Evolutionary conservation across 1,284 basidiomycete species (phyloP), one percentile per base, ranked within the genome.

Genomic region (Melampsora abietis-canadensis): DNA sequence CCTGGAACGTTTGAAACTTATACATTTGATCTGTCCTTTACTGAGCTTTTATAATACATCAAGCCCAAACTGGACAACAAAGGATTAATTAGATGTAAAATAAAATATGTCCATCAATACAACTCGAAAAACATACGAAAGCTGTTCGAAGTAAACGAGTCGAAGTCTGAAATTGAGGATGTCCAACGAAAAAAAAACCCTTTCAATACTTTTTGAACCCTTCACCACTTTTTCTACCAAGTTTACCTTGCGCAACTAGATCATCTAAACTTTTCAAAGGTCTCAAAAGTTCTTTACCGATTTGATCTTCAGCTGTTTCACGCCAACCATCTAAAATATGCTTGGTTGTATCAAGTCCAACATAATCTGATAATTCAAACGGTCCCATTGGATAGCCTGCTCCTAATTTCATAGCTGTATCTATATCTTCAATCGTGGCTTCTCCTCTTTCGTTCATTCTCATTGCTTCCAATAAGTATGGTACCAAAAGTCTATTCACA

Each of bases 351-450:
- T 85, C 85, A 62, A 86, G 81, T 51, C 85, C 85, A 59, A 86
- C 84, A 72, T 85, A 84, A 80, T 87, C 86, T 37, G 85, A 83
- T 10, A 87, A 82, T 80, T 86, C 85, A 78, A 87, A 84, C 31
- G 86, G 86, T 44, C 85, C 82, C 79, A 84, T 81, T 7, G 81
- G 80, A 59, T 78, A 78, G 80, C 86, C 86, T 17, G 86, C 86
- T 37, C 86, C 86, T 31, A 87, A 83, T 81, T 86, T 85, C 86
- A 87, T 87, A 47, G 86, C 86, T 14, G 82, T 84, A 80, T 87
- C 86, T 74, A 87, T 83, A 80, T 87, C 86, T 80, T 86, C 83
- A 15, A 84, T 80, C 10, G 85, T 84, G 0, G 86, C 86, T 68
- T 87, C 86, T 17, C 86, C 86, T 40, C 86, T 83, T 79, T 87